Evolutionary conservation across 106 monocot genomes (phyloP), one percentile per base, ranked within the genome.

Genomic region (Gastrodia elata): DNA sequence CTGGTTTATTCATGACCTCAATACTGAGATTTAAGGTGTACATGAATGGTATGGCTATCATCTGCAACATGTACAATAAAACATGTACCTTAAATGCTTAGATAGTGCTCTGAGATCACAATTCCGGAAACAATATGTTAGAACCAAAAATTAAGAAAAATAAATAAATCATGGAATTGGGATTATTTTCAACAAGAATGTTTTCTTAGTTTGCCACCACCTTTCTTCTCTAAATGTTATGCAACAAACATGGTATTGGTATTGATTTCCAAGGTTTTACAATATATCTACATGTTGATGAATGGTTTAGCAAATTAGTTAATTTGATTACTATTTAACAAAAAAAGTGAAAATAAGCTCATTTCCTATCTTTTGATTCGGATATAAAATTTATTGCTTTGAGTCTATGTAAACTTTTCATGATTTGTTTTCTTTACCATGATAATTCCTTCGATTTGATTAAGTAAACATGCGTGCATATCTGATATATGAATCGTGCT

Each of bases 401-500:
- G 22, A 52, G 7, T 52, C 52, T 52, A 52, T 5, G 4, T 18
- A 52, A n/a, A 52, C 20, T 5, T 52, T 22, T 3, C 52, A 52
- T 52, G 3, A 4, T 52, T 52, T 52, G 20, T n/a, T 52, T 52
- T 52, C 20, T 52, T 52, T 52, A n/a, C 22, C 22, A 22, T 52
- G n/a, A 1, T 52, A 46, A 52, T 52, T 52, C 52, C 52, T 5
- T 18, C 20, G 6, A 52, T 24, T 52, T 52, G 52, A 5, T n/a
- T 59, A 28, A 30, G 32, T 30, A 61, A 61, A 67, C n/a, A 1
- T 67, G 20, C 25, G 5, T 27, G n/a, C 69, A 24, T 69, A 24
- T 69, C 27, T 14, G 8, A 69, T 40, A 38, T 15, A 68, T 38
- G 25, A 70, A 55, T 71, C 73, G 72, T 49, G 35, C 48, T 61